These are phyloP conservation scores for Rubia yunnanensis DNA, from an alignment of 257 asterid species.

Conservation along the genomic window DNA sequence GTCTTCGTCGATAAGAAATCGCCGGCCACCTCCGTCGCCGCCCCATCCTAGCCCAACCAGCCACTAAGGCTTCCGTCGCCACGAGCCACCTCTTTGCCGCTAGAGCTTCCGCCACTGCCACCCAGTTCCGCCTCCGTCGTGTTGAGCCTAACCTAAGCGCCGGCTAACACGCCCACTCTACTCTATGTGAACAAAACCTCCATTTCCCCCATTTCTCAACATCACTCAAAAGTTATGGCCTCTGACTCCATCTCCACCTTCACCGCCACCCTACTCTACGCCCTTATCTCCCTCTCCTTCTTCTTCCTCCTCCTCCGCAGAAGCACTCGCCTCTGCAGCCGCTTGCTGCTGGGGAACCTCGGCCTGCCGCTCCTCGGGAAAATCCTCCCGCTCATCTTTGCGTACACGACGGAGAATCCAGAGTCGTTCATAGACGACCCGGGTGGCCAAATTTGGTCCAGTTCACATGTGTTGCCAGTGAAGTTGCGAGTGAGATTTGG, in stretches of 20 bases:
- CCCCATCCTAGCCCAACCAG: too few relatives aligned
- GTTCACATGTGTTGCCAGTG: too few relatives aligned
- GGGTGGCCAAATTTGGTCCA: slow-evolving; percentile 66
- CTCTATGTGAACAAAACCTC: not conserved
- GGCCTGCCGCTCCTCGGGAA: slow-evolving; percentile 86
- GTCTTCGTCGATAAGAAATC: too few relatives aligned
- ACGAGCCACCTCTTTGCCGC: too few relatives aligned
- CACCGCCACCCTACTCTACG: slow-evolving; percentile 20
- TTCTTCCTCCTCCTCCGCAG: slow-evolving; percentile 38
- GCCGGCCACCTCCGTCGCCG: too few relatives aligned
- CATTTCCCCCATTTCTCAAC: not conserved
- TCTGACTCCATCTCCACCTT: too few relatives aligned
- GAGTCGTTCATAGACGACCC: slow-evolving; percentile 86
- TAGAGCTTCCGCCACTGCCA: too few relatives aligned
- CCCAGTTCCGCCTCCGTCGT: too few relatives aligned
- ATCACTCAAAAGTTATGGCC: not conserved
- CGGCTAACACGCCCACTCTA: not conserved
- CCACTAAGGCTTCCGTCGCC: too few relatives aligned
- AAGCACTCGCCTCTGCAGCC: slow-evolving; percentile 41
- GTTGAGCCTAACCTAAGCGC: too few relatives aligned
- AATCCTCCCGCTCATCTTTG: slow-evolving; percentile 82
- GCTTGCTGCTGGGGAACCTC: slow-evolving; percentile 81
- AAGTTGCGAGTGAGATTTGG: too few relatives aligned
- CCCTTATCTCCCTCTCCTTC: slow-evolving; percentile 24
- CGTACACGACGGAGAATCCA: slow-evolving; percentile 88